These are phyloP conservation scores for Phaeophleospora eucalypticola DNA, from an alignment of 2,329 filamentous ascomycete species.

Conservation along the genomic window DNA sequence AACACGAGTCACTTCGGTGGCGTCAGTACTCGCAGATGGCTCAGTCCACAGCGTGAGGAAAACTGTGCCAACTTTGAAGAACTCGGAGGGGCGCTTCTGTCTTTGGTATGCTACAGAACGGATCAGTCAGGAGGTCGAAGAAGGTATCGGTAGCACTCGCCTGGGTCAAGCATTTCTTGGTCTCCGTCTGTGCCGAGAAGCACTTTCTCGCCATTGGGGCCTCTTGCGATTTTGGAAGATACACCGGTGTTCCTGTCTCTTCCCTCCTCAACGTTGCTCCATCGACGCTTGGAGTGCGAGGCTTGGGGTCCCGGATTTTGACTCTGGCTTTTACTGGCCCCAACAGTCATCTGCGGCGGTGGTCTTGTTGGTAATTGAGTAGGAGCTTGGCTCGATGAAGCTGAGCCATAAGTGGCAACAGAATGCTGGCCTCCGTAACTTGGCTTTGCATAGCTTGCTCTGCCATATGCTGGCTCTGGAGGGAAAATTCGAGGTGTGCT, in stretches of 20 bases:
- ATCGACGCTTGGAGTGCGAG: background rate
- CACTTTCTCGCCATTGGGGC: background rate
- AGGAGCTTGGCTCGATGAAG: too few species aligned
- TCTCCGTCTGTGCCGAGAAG: background rate
- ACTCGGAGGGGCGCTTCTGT: conserved; percentile 1
- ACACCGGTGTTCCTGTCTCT: background rate
- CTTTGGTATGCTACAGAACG: background rate
- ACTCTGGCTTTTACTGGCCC: too few species aligned
- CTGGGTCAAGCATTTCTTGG: background rate
- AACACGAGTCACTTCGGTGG: conserved; percentile 2
- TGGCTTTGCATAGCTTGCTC: too few species aligned
- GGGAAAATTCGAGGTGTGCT: too few species aligned
- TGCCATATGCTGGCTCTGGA: too few species aligned
- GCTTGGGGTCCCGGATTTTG: background rate
- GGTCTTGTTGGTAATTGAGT: too few species aligned
- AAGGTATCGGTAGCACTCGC: too few species aligned
- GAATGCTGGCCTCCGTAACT: too few species aligned
- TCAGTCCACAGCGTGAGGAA: conserved; percentile 24
- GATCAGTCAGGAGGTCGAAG: too few species aligned
- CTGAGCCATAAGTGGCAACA: too few species aligned
- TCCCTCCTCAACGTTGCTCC: background rate
- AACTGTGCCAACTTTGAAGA: conserved; percentile 18
- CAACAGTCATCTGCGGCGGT: too few species aligned
- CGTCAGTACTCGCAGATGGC: conserved; percentile 13
- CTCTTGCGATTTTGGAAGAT: background rate